Evolutionary conservation across 345 rosid genomes (phyloP).

Genomic region (Nasturtium officinale): DNA sequence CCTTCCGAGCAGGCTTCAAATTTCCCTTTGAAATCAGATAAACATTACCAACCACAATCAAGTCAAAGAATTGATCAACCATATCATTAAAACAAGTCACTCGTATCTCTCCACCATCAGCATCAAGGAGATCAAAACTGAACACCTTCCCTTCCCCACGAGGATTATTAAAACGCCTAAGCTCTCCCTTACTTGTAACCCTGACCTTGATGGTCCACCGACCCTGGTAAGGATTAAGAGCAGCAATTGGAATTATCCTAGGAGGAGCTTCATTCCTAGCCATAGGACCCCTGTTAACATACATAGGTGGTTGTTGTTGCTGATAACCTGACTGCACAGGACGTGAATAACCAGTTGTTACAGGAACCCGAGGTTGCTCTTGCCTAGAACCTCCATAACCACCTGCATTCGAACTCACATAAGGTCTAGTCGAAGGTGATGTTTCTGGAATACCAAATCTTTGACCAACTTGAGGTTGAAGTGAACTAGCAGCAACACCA

Average conservation of each 20-base stretch:
- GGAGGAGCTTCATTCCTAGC: slow-evolving; percentile 71
- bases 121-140: slow-evolving; percentile 88
- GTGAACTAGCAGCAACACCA: slow-evolving; percentile 33
- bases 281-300: slow-evolving; percentile 69
- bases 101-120: slow-evolving; percentile 88
- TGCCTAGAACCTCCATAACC: slow-evolving; percentile 50
- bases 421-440: slow-evolving; percentile 40
- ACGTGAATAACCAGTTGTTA: slow-evolving; percentile 35
- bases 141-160: slow-evolving; percentile 94
- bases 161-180: slow-evolving; percentile 67
- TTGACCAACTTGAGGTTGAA: slow-evolving; percentile 41
- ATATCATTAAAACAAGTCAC: slow-evolving; percentile 90
- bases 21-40: slow-evolving; percentile 81
- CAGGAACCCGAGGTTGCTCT: slow-evolving; percentile 49
- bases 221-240: slow-evolving; percentile 86
- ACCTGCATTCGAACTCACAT: slow-evolving; percentile 43
- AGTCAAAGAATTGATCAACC: slow-evolving; percentile 76
- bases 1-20: slow-evolving; percentile 81
- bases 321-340: slow-evolving; percentile 52
- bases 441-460: slow-evolving; percentile 47
- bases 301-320: slow-evolving; percentile 63
- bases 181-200: slow-evolving; percentile 77
- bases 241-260: slow-evolving; percentile 73
- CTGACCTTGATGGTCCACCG: slow-evolving; percentile 95
- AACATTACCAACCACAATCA: slow-evolving; percentile 76